phyloP scores from a whole-genome alignment of 495 filamentous ascomycete genomes.

The Friedmanniomyces simplex region DNA sequence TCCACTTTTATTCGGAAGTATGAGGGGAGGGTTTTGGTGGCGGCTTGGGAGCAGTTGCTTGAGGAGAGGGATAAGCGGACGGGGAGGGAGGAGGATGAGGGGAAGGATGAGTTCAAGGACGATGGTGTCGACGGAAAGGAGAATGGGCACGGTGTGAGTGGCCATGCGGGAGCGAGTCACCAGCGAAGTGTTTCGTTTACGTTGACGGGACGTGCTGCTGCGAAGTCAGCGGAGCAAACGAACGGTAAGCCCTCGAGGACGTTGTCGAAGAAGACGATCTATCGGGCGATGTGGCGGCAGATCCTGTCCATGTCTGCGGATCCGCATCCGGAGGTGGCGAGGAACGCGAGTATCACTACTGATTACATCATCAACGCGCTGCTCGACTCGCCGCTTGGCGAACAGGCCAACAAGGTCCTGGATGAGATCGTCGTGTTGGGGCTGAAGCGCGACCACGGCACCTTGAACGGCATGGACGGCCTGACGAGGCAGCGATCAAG shows the following conservation, averaged over 20 bases:
- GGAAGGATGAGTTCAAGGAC: not conserved
- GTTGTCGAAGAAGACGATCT: conserved; percentile 76
- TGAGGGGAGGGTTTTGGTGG: conserved; percentile 82
- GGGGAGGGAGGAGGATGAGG: conserved; percentile 2
- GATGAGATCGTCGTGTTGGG: conserved; percentile 41
- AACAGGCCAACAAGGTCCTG: conserved; percentile 58
- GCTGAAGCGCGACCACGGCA: conserved; percentile 34
- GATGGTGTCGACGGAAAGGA: not conserved
- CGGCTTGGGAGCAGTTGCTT: conserved; percentile 79
- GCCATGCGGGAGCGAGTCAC: not conserved
- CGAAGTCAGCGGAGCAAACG: no score
- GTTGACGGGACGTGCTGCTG: not conserved
- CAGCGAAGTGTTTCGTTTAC: conserved; percentile 6
- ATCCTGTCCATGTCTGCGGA: conserved; percentile 82
- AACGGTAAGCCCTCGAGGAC: not conserved
- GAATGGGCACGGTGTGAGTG: not conserved
- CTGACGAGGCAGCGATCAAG: conserved; percentile 7
- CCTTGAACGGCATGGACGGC: conserved; percentile 42
- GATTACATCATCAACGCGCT: conserved; percentile 73
- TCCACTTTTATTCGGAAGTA: conserved; percentile 85
- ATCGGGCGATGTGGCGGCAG: conserved; percentile 88
- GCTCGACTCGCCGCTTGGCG: conserved; percentile 63
- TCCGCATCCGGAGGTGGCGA: conserved; percentile 85
- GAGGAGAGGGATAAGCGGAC: conserved; percentile 62
- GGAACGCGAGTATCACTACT: conserved; percentile 66